Conservation (phyloP, 306 rosid species). For the Vigna angularis region DNA sequence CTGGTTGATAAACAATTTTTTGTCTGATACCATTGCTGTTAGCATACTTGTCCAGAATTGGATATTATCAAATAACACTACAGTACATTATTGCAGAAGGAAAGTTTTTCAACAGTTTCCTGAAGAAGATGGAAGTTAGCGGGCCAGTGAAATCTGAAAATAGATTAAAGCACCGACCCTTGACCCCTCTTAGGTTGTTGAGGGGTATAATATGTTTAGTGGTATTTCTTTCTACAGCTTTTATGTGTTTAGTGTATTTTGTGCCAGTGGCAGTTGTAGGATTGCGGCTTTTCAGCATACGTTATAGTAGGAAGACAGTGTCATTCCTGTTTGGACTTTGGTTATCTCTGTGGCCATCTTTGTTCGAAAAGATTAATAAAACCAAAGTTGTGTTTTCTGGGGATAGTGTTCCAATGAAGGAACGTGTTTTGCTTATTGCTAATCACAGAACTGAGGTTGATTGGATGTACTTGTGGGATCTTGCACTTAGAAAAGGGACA, state of each 20-base stretch:
- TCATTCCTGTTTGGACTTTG: conserved; percentile 73
- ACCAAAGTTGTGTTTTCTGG: conserved; percentile 88
- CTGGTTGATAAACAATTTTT: not conserved
- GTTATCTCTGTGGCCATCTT: conserved; percentile 88
- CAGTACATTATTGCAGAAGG: conserved; percentile 62
- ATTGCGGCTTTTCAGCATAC: conserved; percentile 63
- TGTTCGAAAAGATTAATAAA: conserved; percentile 82
- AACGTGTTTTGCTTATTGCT: conserved; percentile 83
- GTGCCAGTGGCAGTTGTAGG: conserved; percentile 59
- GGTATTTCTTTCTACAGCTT: conserved; percentile 89
- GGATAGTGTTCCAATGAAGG: conserved; percentile 70
- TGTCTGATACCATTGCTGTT: conserved; percentile 3
- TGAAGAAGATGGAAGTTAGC: conserved; percentile 70
- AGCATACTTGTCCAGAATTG: conserved; percentile 33
- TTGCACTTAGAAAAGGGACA: conserved; percentile 84
- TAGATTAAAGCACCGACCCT: conserved; percentile 64
- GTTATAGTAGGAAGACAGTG: conserved; percentile 72
- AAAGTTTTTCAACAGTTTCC: conserved; percentile 50
- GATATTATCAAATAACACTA: conserved; percentile 42
- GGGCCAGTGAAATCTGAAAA: conserved; percentile 53
- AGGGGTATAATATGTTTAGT: conserved; percentile 81
- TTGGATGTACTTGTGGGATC: conserved; percentile 99
- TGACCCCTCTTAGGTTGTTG: conserved; percentile 67
- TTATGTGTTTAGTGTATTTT: conserved; percentile 72
- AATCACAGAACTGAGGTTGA: conserved; percentile 98